These are phyloP conservation scores for Candida sp. DNA, from an alignment of 1,139 yeast genomes.

Conservation along the genomic window DNA sequence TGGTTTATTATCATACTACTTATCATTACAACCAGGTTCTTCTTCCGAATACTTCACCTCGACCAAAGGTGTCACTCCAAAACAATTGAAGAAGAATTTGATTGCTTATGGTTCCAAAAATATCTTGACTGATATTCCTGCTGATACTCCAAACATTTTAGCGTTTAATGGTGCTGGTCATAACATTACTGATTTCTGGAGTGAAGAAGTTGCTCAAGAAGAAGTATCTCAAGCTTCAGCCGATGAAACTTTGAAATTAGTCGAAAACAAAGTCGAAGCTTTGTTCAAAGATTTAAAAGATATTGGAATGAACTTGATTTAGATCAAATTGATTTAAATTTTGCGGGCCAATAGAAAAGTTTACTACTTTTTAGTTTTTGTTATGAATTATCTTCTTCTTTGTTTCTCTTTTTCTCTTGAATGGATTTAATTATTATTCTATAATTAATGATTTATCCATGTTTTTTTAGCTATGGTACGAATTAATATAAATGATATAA, in stretches of 20 bases:
- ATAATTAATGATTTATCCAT: background rate
- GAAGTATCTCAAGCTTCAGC: conserved; percentile 16
- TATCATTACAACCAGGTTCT: conserved; percentile 86
- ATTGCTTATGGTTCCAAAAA: conserved; percentile 75
- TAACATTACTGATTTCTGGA: conserved; percentile 75
- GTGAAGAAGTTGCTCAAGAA: conserved; percentile 9
- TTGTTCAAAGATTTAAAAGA: conserved; percentile 14
- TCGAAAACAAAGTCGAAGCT: conserved; percentile 14
- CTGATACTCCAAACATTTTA: conserved; percentile 82
- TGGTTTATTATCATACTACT: conserved; percentile 84
- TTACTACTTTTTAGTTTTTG: background rate
- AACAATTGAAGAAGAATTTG: conserved; percentile 84
- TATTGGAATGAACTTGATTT: conserved; percentile 2
- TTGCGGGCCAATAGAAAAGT: background rate
- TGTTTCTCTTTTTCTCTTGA: background rate
- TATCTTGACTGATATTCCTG: conserved; percentile 68
- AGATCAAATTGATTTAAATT: background rate
- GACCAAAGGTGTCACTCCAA: conserved; percentile 67
- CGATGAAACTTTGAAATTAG: conserved; percentile 16
- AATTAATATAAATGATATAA: background rate
- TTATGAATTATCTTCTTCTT: background rate
- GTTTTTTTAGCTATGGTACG: background rate
- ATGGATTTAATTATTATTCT: background rate
- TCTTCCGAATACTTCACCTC: conserved; percentile 69
- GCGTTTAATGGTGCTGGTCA: conserved; percentile 94